phyloP scores from a whole-genome alignment of 495 filamentous ascomycete genomes.

The Penicillium angulare region DNA sequence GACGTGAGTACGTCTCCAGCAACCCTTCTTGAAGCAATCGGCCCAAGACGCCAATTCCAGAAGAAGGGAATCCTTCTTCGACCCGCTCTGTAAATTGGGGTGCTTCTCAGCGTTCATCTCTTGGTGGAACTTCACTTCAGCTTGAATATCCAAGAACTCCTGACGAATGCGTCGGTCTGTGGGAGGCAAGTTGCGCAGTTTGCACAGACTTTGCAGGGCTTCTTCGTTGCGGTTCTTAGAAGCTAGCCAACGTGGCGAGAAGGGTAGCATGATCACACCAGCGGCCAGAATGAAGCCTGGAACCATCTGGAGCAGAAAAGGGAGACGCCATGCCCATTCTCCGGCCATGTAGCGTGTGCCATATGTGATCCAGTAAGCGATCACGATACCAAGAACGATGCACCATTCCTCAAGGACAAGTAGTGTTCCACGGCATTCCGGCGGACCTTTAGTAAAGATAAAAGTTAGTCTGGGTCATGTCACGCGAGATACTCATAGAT shows the following conservation, averaged over 20 bases:
- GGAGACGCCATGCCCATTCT: conserved; percentile 51
- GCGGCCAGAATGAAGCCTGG: conserved; percentile 45
- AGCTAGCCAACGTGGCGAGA: conserved; percentile 54
- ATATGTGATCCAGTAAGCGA: conserved; percentile 59
- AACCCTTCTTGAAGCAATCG: conserved; percentile 49
- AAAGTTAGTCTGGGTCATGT: conserved; percentile 1
- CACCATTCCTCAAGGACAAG: conserved; percentile 55
- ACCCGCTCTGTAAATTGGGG: conserved; percentile 39
- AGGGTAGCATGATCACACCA: conserved; percentile 48
- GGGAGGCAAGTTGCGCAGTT: conserved; percentile 41
- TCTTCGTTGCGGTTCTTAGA: conserved; percentile 49
- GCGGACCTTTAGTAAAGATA: conserved; percentile 34
- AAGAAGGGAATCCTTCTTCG: conserved; percentile 27
- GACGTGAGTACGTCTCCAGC: conserved; percentile 56
- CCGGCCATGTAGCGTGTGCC: conserved; percentile 51
- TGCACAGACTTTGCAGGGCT: conserved; percentile 44
- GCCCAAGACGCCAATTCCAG: conserved; percentile 46
- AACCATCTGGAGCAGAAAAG: conserved; percentile 50
- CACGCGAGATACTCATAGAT: background rate
- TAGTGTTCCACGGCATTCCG: conserved; percentile 52
- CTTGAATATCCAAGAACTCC: conserved; percentile 52
- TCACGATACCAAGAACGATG: conserved; percentile 55
- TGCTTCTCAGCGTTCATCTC: conserved; percentile 45
- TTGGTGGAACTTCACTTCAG: conserved; percentile 50
- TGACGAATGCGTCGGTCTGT: conserved; percentile 44